Evolutionary conservation across 805 yeast genomes (phyloP).

Genomic region (Ogataea thermomethanolica): DNA sequence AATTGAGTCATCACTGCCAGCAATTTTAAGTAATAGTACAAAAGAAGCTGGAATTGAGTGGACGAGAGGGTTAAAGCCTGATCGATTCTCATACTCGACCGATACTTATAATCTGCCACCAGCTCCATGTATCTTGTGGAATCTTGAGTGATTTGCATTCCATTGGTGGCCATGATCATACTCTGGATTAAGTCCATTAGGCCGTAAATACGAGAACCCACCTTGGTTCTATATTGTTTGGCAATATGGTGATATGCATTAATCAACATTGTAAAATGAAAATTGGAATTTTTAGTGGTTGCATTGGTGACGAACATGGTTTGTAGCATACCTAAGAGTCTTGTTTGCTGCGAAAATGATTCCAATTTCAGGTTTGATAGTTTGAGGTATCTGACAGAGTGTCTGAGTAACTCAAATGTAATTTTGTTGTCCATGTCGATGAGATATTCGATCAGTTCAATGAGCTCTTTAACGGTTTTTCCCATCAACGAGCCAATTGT

Average conservation of each 20-base stretch:
- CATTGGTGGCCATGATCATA: slow-evolving; percentile 11
- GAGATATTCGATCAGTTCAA: slow-evolving; percentile 8
- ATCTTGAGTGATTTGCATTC: neutral
- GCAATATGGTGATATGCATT: slow-evolving; percentile 4
- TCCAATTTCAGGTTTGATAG: slow-evolving; percentile 5
- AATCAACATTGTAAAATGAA: slow-evolving; percentile 10
- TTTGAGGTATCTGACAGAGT: slow-evolving; percentile 6
- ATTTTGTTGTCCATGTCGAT: slow-evolving; percentile 7
- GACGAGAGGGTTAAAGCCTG: slow-evolving; percentile 6
- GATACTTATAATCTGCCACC: slow-evolving; percentile 7
- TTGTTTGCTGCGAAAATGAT: slow-evolving; percentile 6
- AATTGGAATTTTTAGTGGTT: neutral
- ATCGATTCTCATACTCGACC: slow-evolving; percentile 2
- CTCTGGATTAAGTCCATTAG: slow-evolving; percentile 15
- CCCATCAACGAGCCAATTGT: slow-evolving; percentile 8
- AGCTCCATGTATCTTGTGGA: slow-evolving; percentile 14
- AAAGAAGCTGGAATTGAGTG: slow-evolving; percentile 13
- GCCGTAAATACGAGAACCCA: slow-evolving; percentile 5
- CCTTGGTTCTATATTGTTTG: slow-evolving; percentile 5
- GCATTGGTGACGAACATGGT: slow-evolving; percentile 6
- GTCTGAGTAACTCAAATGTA: slow-evolving; percentile 8
- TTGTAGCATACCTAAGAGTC: slow-evolving; percentile 2
- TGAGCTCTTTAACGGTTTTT: slow-evolving; percentile 2
- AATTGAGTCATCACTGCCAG: slow-evolving; percentile 1
- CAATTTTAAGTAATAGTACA: slow-evolving; percentile 12